Evolutionary conservation across 2,329 filamentous ascomycete genomes (phyloP).

Genomic region (Phialocephala sp.): DNA sequence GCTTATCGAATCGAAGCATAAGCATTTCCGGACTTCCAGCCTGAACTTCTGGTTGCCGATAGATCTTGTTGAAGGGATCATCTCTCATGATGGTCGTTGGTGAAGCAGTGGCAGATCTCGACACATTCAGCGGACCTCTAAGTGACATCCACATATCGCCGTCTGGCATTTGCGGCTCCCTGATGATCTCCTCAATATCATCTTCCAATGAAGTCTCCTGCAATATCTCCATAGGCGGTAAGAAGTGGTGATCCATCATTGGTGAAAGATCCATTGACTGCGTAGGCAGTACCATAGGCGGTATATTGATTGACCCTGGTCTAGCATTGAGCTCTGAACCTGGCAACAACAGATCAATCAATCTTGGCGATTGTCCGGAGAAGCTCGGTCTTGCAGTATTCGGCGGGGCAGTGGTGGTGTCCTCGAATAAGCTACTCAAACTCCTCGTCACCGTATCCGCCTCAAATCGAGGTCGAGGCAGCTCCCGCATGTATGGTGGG

Average conservation of each 20-base stretch:
- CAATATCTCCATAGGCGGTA: constrained; percentile 30
- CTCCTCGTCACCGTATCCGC: constrained; percentile 45
- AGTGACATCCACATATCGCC: constrained; percentile 37
- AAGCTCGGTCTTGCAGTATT: constrained; percentile 41
- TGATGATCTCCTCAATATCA: constrained; percentile 61
- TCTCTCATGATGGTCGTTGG: constrained; percentile 27
- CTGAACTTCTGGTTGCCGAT: constrained; percentile 54
- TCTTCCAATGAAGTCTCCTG: constrained; percentile 47
- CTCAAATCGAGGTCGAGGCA: constrained; percentile 40
- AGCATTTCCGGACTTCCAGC: constrained; percentile 64
- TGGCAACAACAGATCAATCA: constrained; percentile 54
- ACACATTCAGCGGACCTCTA: constrained; percentile 33
- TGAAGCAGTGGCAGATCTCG: constrained; percentile 32
- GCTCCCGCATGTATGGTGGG: constrained; percentile 38
- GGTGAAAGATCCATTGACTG: constrained; percentile 31
- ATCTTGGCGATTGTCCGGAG: constrained; percentile 54
- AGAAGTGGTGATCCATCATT: constrained; percentile 34
- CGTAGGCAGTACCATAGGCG: constrained; percentile 32
- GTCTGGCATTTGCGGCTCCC: constrained; percentile 41
- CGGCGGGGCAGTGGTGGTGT: constrained; percentile 41
- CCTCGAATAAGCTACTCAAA: constrained; percentile 45
- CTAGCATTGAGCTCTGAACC: constrained; percentile 52
- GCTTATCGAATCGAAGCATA: constrained; percentile 65
- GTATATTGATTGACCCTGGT: constrained; percentile 35
- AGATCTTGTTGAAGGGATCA: constrained; percentile 43